Base-by-base conservation (phyloP, 352 stramenopile species). In the Thalassiosira oceanica region DNA sequence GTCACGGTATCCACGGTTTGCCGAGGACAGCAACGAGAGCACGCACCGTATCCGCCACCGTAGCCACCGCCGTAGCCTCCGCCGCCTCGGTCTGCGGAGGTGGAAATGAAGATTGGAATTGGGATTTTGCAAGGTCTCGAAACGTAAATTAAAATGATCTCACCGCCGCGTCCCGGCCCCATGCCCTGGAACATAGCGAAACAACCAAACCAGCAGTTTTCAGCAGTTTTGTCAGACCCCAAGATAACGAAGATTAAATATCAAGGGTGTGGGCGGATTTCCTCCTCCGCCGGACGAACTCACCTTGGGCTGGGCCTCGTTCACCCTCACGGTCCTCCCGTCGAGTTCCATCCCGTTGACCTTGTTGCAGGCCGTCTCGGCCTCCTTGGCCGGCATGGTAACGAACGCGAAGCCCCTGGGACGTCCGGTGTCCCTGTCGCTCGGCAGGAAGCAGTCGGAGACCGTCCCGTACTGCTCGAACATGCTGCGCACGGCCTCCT, bases 331-430 rank as follows among this genome's bases (percentile, higher is more conserved):
- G 3, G 61, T 53, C 33, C 86, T 72, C 56, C 86, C 86, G 66
- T 92, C 84, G 18, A 93, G 33, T 61, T 93, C 84, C 13, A 74
- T 50, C 27, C 84, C 83, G 48, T 87, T 89, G 0, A 87, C 49
- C 50, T 86, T 88, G 0, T 42, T 43, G 46, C 78, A 88, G 15
- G 86, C 86, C 11, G 57, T 27, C 54, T 92, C 82, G 5, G 84
- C 86, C 33, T 90, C 83, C 26, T 77, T 75, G n/a, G 83, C 43
- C 2, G 81, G 80, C 80, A 93, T 90, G 21, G 86, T 93, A 0
- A 93, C 84, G 64, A 93, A 93, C 0, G 78, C 85, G 57, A 92
- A 93, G 21, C 86, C 86, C 15, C 84, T 67, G 0, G 78, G 44
- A 23, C 71, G 62, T 31, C 67, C 66, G 24, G 61, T 73, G 37